Percentiles rank a stretch among this genome's conserved stretches.
These are phyloP conservation scores for Chenopodium album DNA, from an alignment of 148 eudicot genomes.

Conservation along the genomic window DNA sequence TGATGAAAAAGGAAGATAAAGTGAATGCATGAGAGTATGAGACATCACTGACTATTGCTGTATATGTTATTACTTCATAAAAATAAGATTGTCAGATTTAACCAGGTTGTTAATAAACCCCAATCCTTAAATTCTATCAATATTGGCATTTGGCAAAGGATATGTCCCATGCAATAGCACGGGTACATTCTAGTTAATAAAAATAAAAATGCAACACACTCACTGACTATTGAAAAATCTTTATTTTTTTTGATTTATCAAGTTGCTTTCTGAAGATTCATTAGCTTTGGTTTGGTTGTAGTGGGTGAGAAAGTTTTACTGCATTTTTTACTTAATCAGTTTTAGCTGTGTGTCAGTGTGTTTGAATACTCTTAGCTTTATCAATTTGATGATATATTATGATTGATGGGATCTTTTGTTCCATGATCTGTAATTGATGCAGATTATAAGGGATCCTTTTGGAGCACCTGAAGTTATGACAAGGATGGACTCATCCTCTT, in stretches of 20 bases:
- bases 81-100: too few relatives aligned
- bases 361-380: neutral
- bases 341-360: neutral
- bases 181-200: neutral
- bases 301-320: neutral
- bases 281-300: neutral
- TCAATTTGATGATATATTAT: neutral
- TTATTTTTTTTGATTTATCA: neutral
- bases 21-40: neutral
- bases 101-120: too few relatives aligned
- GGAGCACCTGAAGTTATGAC: constrained; percentile 81
- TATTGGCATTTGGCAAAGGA: too few relatives aligned
- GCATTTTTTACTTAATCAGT: neutral
- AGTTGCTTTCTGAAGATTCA: neutral
- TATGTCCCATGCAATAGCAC: too few relatives aligned
- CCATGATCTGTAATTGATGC: constrained; percentile 23
- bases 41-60: neutral
- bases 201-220: neutral
- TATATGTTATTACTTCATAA: neutral
- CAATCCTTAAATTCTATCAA: too few relatives aligned
- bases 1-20: neutral
- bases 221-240: neutral
- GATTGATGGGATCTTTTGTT: neutral
- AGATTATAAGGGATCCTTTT: constrained; percentile 71
- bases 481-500: constrained; percentile 49